Percentiles rank a stretch among this genome's conserved stretches.
Conservation (phyloP, 768 basidiomycete genomes). For the Russula earlei region DNA sequence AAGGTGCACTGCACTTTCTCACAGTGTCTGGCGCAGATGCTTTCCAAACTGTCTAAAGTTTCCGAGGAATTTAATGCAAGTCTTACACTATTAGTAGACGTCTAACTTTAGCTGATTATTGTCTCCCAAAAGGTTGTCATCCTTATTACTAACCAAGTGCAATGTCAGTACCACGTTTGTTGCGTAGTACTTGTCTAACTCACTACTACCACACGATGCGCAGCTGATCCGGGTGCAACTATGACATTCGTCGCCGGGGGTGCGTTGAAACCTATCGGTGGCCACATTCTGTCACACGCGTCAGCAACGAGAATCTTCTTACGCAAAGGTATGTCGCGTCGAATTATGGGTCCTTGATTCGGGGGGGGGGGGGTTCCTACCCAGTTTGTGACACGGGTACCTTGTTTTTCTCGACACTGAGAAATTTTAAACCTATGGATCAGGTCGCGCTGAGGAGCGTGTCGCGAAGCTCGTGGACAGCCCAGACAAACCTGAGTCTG, state of each 20-base stretch:
- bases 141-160: constrained; percentile 88
- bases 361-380: neutral
- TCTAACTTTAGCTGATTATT: neutral
- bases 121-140: constrained; percentile 55
- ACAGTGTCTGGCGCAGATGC: constrained; percentile 46
- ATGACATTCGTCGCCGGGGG: constrained; percentile 95
- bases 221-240: constrained; percentile 86
- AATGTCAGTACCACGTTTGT: constrained; percentile 40
- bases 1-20: neutral
- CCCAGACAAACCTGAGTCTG: constrained; percentile 82
- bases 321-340: constrained; percentile 54
- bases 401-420: neutral
- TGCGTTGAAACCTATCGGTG: constrained; percentile 84
- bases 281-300: constrained; percentile 79
- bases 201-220: neutral
- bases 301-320: constrained; percentile 83
- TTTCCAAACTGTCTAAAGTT: constrained; percentile 83
- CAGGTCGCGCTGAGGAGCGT: constrained; percentile 84
- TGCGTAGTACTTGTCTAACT: neutral
- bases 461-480: constrained; percentile 87
- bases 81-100: neutral
- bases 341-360: neutral
- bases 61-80: constrained; percentile 85
- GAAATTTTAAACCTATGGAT: neutral
- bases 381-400: neutral